Base-by-base conservation (phyloP, 2,329 filamentous ascomycete species). In the Penicillium sp. region DNA sequence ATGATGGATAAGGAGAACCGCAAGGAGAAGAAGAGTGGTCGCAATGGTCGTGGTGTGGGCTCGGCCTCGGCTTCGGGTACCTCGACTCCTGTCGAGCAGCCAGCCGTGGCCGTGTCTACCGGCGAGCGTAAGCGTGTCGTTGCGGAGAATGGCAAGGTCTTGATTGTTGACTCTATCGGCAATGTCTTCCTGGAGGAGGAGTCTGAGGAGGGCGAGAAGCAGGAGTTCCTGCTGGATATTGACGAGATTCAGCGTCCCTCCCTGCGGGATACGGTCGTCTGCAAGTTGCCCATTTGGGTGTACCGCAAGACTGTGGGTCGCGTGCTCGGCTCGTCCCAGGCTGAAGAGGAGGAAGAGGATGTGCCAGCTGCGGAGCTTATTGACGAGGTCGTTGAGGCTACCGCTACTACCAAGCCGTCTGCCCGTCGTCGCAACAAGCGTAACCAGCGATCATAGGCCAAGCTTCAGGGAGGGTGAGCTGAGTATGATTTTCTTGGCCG, bases 131-230 rank as follows among this genome's bases (percentile, higher is more conserved):
- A 94, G 84, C 86, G 92, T 38, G 92, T 98, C 17, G 87, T 93
- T 28, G 94, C 93, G 2, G 91, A 97, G 82, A 99, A 99, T 72
- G 95, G 95, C 68, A 99, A 98, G 82, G 85, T 96, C 0, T 83
- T 99, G 40, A 89, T 99, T 59, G 95, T 99, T 4, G 94, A 99
- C 78, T 92, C 91, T 0, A 83, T 90, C 10, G 95, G 95, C 30
- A 93, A 97, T 70, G 95, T 99, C 13, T 99, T 92, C 74, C 83
- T 99, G n/a, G 93, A 98, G 78, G 91, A 96, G 74, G 86, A 92
- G 71, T 92, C 92, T 56, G 93, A 93, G 68, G 92, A 97, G 26
- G 95, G 95, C 57, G 88, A 91, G 59, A 85, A 88, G 35, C 86
- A 91, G 68, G 92, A 97, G 75, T 96, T 89, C 74, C 81, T 97